Percentiles rank a stretch among this genome's conserved stretches.
These are phyloP conservation scores for Ceratocystis variospora DNA, from an alignment of 2,329 filamentous ascomycete species.

Conservation along the genomic window DNA sequence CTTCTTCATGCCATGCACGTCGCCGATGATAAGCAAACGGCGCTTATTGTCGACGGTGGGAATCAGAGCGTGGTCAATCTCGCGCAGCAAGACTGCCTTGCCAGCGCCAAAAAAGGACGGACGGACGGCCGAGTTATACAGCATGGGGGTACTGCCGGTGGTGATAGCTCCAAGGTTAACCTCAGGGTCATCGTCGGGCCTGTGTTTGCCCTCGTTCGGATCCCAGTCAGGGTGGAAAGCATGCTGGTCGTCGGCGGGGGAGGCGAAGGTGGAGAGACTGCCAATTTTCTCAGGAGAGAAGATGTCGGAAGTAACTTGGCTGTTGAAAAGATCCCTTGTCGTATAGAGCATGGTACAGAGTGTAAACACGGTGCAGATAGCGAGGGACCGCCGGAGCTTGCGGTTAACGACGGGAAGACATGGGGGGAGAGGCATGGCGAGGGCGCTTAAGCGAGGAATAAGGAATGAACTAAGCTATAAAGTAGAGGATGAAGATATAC, in stretches of 20 bases:
- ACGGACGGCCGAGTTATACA: conserved; percentile 30
- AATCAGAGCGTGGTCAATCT: conserved; percentile 25
- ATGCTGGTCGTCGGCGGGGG: not conserved
- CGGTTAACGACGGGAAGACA: conserved; percentile 14
- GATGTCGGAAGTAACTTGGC: conserved; percentile 9
- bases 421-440: conserved; percentile 10
- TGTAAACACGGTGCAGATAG: conserved; percentile 13
- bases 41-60: conserved; percentile 31
- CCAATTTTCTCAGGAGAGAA: conserved; percentile 1
- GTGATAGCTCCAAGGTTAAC: conserved; percentile 9
- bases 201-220: conserved; percentile 1
- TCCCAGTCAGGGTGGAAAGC: not conserved
- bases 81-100: conserved; percentile 24
- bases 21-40: conserved; percentile 69
- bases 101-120: conserved; percentile 27
- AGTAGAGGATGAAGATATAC: not conserved
- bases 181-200: conserved; percentile 11
- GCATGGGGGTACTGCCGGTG: conserved; percentile 25
- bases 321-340: conserved; percentile 17
- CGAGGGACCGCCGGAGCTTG: conserved; percentile 15
- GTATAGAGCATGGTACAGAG: conserved; percentile 18
- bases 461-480: not conserved
- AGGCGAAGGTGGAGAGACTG: not conserved
- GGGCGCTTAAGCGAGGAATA: not conserved
- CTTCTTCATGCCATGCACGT: conserved; percentile 76